These are phyloP conservation scores for Elasticomyces elasticus DNA, from an alignment of 495 filamentous ascomycete species.

Conservation along the genomic window DNA sequence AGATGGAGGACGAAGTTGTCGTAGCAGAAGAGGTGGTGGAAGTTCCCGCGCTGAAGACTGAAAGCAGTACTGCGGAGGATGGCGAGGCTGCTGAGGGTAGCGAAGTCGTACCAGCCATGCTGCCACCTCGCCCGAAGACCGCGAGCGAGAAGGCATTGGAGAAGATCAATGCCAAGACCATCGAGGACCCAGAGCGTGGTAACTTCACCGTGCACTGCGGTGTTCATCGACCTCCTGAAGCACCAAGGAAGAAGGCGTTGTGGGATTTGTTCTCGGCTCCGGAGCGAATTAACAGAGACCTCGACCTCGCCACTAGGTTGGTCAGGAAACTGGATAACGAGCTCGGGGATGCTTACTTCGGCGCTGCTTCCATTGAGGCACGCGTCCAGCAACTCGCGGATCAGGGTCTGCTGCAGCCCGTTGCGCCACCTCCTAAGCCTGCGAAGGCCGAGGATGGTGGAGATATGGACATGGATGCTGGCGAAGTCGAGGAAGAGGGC, in stretches of 20 bases:
- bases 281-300: conserved; percentile 75
- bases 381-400: conserved; percentile 68
- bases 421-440: conserved; percentile 45
- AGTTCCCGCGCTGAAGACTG: conserved; percentile 55
- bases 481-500: conserved; percentile 57
- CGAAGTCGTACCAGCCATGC: conserved; percentile 31
- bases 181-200: conserved; percentile 81
- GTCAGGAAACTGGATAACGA: conserved; percentile 72
- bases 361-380: conserved; percentile 69
- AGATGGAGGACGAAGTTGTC: conserved; percentile 44
- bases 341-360: conserved; percentile 56
- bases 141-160: conserved; percentile 80
- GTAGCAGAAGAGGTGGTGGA: too few relatives aligned
- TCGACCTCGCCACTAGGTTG: conserved; percentile 65
- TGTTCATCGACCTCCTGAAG: conserved; percentile 76
- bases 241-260: conserved; percentile 87
- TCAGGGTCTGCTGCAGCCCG: conserved; percentile 63
- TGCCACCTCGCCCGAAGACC: conserved; percentile 25
- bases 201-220: conserved; percentile 97
- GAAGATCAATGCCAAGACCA: conserved; percentile 90
- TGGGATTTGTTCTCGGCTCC: conserved; percentile 94
- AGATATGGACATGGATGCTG: conserved; percentile 48
- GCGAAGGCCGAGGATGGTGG: conserved; percentile 50
- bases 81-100: conserved; percentile 43
- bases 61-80: conserved; percentile 20